phyloP scores from a whole-genome alignment of 805 yeast genomes.

The Candida gorgasii region DNA sequence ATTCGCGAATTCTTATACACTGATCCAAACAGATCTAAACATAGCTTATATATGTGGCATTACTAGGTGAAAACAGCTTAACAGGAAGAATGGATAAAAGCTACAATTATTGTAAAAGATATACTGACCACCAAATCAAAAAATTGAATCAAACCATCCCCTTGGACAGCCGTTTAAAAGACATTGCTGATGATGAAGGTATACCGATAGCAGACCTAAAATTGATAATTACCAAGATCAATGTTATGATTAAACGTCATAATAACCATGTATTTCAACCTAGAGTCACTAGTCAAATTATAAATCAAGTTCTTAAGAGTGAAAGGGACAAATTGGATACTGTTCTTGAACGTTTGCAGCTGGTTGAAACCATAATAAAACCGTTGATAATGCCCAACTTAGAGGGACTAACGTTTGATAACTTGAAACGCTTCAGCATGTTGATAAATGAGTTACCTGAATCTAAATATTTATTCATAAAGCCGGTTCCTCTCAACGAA shows the following conservation, averaged over 20 bases:
- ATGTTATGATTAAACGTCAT: slow-evolving; percentile 23
- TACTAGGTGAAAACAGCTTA: too few relatives aligned
- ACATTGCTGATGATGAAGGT: slow-evolving; percentile 14
- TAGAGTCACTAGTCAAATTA: slow-evolving; percentile 37
- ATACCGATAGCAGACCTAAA: slow-evolving; percentile 12
- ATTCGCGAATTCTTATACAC: neutral
- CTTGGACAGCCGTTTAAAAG: slow-evolving; percentile 19
- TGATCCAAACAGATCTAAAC: too few relatives aligned
- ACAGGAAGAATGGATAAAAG: slow-evolving; percentile 5
- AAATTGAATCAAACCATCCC: slow-evolving; percentile 29
- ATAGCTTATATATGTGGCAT: too few relatives aligned
- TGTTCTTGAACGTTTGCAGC: slow-evolving; percentile 29
- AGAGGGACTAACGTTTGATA: slow-evolving; percentile 8
- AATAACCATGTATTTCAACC: slow-evolving; percentile 26
- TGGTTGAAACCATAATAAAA: slow-evolving; percentile 20
- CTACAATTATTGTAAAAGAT: slow-evolving; percentile 31
- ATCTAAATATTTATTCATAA: slow-evolving; percentile 26
- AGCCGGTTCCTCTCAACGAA: neutral
- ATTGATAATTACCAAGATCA: slow-evolving; percentile 14
- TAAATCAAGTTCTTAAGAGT: slow-evolving; percentile 35
- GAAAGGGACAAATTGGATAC: slow-evolving; percentile 29
- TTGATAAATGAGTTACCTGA: slow-evolving; percentile 36
- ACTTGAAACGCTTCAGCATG: slow-evolving; percentile 21
- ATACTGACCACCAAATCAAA: slow-evolving; percentile 34
- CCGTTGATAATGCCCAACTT: slow-evolving; percentile 31